Percentiles rank a stretch among this genome's conserved stretches.
These are phyloP conservation scores for Yarrowia bubula DNA, from an alignment of 805 yeast species.

Conservation along the genomic window DNA sequence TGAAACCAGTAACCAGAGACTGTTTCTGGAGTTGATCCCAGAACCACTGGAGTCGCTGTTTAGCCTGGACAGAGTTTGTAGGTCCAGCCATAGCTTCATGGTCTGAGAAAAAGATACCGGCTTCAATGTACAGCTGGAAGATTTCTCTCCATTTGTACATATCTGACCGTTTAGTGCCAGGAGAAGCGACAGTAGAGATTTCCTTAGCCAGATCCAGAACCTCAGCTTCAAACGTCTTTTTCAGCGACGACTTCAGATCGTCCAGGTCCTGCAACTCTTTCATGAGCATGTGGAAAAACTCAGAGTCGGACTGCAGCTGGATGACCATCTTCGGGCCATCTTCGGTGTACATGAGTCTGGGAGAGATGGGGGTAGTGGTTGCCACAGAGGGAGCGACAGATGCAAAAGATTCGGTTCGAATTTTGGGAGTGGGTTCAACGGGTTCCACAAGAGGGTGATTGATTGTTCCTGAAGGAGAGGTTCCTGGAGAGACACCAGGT, in stretches of 20 bases:
- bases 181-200: slow-evolving; percentile 44
- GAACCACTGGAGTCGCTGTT: slow-evolving; percentile 46
- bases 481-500: background rate
- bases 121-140: slow-evolving; percentile 62
- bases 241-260: slow-evolving; percentile 44
- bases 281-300: slow-evolving; percentile 58
- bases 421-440: background rate
- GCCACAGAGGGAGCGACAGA: background rate
- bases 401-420: slow-evolving; percentile 4
- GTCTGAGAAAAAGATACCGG: slow-evolving; percentile 59
- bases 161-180: slow-evolving; percentile 50
- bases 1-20: slow-evolving; percentile 45
- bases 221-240: slow-evolving; percentile 44
- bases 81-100: slow-evolving; percentile 50
- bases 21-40: slow-evolving; percentile 43
- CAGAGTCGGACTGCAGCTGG: slow-evolving; percentile 53
- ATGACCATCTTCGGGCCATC: slow-evolving; percentile 38
- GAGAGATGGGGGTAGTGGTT: slow-evolving; percentile 9
- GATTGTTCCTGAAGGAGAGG: background rate
- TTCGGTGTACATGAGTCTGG: slow-evolving; percentile 23
- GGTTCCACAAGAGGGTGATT: background rate
- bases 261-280: slow-evolving; percentile 54
- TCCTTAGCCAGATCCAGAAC: slow-evolving; percentile 46
- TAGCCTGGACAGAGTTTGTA: slow-evolving; percentile 48
- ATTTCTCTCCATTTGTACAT: slow-evolving; percentile 69